A percentile compares a stretch with the other conserved stretches of the same genome.
These are phyloP conservation scores for Sporisorium graminicola DNA, from an alignment of 1,284 basidiomycete genomes.

Conservation along the genomic window DNA sequence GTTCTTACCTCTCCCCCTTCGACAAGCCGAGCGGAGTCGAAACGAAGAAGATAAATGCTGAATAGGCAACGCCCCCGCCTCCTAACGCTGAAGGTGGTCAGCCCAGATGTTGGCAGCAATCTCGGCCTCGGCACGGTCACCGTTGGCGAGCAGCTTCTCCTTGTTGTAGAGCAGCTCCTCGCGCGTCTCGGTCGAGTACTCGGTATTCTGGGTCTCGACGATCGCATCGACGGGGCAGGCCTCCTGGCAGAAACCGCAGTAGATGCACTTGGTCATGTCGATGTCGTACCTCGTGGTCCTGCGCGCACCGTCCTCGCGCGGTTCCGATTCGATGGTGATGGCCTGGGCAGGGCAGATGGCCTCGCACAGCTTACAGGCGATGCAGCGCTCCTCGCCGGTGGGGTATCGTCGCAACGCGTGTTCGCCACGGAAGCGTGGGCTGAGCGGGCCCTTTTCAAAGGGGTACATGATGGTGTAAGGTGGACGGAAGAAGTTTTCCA, in stretches of 20 bases:
- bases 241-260: slow-evolving; percentile 75
- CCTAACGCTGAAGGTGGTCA: slow-evolving; percentile 66
- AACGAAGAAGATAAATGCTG: slow-evolving; percentile 8
- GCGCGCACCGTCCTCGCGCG: slow-evolving; percentile 92
- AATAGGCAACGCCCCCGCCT: background rate
- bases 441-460: slow-evolving; percentile 92
- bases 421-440: slow-evolving; percentile 97
- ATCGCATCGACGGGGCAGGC: slow-evolving; percentile 99
- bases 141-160: slow-evolving; percentile 89
- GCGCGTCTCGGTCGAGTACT: slow-evolving; percentile 93
- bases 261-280: slow-evolving; percentile 79
- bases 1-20: background rate
- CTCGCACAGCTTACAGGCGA: slow-evolving; percentile 97
- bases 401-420: slow-evolving; percentile 98
- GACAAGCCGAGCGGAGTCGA: background rate
- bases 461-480: slow-evolving; percentile 92
- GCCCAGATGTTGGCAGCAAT: slow-evolving; percentile 67
- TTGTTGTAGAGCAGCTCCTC: slow-evolving; percentile 99
- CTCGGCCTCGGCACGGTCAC: slow-evolving; percentile 95
- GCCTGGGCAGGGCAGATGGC: slow-evolving; percentile 99
- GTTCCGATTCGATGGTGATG: slow-evolving; percentile 98
- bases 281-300: slow-evolving; percentile 98
- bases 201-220: slow-evolving; percentile 80
- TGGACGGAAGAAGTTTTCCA: slow-evolving; percentile 96
- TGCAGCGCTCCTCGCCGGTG: slow-evolving; percentile 98